Percentiles rank a stretch among this genome's conserved stretches.
Evolutionary conservation across 805 yeast species (phyloP).

Genomic region (Saccharomycopsis fodiens): DNA sequence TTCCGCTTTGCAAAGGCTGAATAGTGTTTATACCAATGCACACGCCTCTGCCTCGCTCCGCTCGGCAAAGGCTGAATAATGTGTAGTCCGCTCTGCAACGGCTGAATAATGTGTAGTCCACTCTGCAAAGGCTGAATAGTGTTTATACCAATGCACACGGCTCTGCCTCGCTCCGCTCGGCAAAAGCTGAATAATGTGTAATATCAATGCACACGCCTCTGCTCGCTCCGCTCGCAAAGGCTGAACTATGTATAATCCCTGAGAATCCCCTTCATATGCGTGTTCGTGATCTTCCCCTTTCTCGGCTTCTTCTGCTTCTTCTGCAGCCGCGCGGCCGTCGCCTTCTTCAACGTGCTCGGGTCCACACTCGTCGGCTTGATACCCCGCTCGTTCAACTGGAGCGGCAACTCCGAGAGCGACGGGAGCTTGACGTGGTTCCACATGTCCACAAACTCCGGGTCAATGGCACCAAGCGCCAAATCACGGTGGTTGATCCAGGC

Average conservation of each 20-base stretch:
- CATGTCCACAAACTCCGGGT: conserved; percentile 71
- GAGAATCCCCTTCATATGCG: conserved; percentile 93
- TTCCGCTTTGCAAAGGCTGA: no score
- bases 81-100: no score
- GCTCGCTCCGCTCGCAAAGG: no score
- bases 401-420: conserved; percentile 71
- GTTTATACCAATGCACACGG: no score
- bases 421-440: conserved; percentile 83
- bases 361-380: conserved; percentile 96
- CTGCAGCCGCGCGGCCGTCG: conserved; percentile 44
- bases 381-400: conserved; percentile 71
- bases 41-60: no score
- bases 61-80: no score
- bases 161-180: no score
- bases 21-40: no score
- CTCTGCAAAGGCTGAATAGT: no score
- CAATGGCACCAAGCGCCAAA: conserved; percentile 48
- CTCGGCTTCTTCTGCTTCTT: conserved; percentile 88
- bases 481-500: conserved; percentile 82
- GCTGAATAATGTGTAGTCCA: no score
- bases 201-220: no score
- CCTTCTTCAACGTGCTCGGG: conserved; percentile 81
- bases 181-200: no score
- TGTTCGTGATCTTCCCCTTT: conserved; percentile 88
- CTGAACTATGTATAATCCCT: conserved; percentile 80